Conservation (phyloP, 352 stramenopile genomes). For the Phytophthora colocasiae region DNA sequence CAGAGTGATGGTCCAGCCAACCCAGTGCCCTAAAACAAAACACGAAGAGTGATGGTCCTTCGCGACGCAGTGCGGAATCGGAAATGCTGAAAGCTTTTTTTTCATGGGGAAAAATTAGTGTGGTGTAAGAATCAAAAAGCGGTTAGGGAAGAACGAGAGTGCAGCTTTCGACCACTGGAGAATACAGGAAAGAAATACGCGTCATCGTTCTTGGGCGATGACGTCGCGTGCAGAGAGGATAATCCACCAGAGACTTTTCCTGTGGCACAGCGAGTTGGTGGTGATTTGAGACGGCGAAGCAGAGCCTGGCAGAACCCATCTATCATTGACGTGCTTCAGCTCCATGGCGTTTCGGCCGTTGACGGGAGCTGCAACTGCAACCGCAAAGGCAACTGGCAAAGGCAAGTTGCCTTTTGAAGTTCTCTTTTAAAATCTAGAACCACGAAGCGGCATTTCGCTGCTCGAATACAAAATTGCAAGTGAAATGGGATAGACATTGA, state of each 20-base stretch:
- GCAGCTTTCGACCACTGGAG: conserved; percentile 7
- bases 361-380: not conserved
- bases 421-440: conserved; percentile 32
- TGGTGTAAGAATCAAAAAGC: conserved; percentile 6
- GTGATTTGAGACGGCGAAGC: not conserved
- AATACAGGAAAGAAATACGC: not conserved
- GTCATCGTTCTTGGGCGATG: not conserved
- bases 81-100: conserved; percentile 18
- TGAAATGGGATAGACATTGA: not conserved
- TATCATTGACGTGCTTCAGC: conserved; percentile 2
- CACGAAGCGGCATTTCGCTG: conserved; percentile 27
- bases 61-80: conserved; percentile 21
- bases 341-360: conserved; percentile 7
- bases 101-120: conserved; percentile 6
- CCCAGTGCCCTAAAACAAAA: not conserved
- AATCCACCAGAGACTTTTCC: conserved; percentile 17
- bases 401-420: not conserved
- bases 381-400: not conserved
- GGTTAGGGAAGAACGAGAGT: conserved; percentile 19
- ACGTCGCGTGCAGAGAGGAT: conserved; percentile 15
- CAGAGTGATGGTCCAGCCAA: conserved; percentile 19
- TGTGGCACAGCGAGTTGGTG: not conserved
- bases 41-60: conserved; percentile 21
- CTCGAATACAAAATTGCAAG: conserved; percentile 22
- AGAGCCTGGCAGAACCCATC: conserved; percentile 1